A percentile compares a stretch with the other conserved stretches of the same genome.
phyloP scores from a whole-genome alignment of 495 filamentous ascomycete species.

The Acidomyces sp. region DNA sequence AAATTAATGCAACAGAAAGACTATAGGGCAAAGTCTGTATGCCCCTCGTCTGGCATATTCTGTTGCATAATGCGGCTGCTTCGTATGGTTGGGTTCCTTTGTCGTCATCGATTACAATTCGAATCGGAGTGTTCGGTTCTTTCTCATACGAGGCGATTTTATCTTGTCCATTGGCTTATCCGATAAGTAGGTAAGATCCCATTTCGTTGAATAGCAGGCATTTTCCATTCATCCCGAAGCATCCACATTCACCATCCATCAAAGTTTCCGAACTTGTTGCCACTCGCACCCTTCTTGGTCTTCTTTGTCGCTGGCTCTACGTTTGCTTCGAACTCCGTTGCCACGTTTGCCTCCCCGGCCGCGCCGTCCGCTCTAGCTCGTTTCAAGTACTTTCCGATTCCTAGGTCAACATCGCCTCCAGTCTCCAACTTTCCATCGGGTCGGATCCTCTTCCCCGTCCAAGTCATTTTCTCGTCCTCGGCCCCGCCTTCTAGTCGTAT shows the following conservation, averaged over 20 bases:
- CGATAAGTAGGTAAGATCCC: no score
- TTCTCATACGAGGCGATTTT: no score
- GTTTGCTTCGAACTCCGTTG: constrained; percentile 43
- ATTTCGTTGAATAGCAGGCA: no score
- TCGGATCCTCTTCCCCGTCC: constrained; percentile 63
- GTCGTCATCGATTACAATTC: no score
- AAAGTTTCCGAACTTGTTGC: constrained; percentile 96
- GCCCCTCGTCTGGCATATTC: no score
- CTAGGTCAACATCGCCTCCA: constrained; percentile 33
- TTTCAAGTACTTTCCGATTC: constrained; percentile 74
- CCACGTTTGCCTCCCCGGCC: constrained; percentile 34
- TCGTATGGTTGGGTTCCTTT: no score
- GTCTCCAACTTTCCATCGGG: constrained; percentile 37
- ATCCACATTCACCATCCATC: constrained; percentile 65
- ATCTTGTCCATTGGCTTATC: no score
- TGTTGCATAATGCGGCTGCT: no score
- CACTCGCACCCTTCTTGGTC: constrained; percentile 47
- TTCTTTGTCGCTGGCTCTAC: constrained; percentile 70
- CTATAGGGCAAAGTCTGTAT: no score
- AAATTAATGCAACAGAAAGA: no score
- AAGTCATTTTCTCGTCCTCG: constrained; percentile 75
- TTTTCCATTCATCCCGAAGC: no score
- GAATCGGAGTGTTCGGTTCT: no score
- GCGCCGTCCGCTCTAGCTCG: constrained; percentile 33
- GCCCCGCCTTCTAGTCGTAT: constrained; percentile 37